Base-by-base conservation (phyloP, 108 stramenopile genomes). In the Nannochloropsis salina region DNA sequence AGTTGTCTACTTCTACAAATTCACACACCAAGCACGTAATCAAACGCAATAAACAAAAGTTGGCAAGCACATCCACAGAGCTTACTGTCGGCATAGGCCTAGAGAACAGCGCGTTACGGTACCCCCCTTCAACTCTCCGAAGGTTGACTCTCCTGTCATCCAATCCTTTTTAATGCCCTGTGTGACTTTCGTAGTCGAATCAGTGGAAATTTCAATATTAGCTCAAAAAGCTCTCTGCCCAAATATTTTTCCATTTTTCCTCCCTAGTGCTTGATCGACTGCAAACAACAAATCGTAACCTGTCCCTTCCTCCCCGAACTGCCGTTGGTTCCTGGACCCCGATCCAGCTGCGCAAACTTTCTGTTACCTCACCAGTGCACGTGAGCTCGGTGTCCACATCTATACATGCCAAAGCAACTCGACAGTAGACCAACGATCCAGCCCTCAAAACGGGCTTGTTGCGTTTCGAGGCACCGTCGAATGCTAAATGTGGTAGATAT, bases 91-190 rank as follows among this genome's bases (percentile, higher is more conserved):
- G 47, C 47, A 51, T 10, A 51, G 47, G 47, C 47, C 83, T n/a
- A 88, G 84, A 1, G 88, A 89, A 86, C 87, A 88, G n/a, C 88
- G 87, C 41, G 85, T 83, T 41, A 88, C 42, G 41, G 82, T 86
- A 80, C 88, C 88, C 43, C 87, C 88, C 9, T 44, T 87, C 9
- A 89, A 84, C 84, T 89, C 88, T 18, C 88, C 88, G 42, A 88
- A 89, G 20, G 88, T 89, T 31, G 88, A 44, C 86, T 89, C 86
- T 4, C 89, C 88, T 8, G 89, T 89, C 88, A 88, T 89, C 89
- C 89, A 89, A 42, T 89, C 89, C 83, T 89, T 89, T 82, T 88
- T 89, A 9, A 86, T 40, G 31, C 88, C 87, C 43, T 88, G 88
- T 41, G 47, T 51, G 10, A 51, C 47, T 51, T 10, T 51, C 12